These are phyloP conservation scores for Cantharellus anzutake DNA, from an alignment of 768 basidiomycete genomes.

Conservation along the genomic window DNA sequence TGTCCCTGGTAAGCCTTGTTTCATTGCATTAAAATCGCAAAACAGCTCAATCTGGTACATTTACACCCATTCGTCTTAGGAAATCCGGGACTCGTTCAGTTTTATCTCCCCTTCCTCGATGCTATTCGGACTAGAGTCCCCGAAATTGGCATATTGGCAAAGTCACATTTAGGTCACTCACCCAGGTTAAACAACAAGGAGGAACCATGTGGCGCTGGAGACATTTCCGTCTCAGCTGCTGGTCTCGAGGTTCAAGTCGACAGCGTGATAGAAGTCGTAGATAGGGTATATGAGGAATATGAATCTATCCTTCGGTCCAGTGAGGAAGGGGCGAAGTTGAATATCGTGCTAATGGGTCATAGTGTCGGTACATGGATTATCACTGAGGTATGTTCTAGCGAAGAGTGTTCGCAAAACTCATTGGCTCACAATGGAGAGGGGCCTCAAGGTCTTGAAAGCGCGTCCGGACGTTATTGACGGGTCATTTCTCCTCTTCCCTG, in stretches of 20 bases:
- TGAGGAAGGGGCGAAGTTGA: conserved; percentile 4
- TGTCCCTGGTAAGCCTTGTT: background rate
- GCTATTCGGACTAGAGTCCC: background rate
- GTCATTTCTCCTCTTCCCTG: conserved; percentile 49
- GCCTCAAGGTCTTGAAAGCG: conserved; percentile 31
- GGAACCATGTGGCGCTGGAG: conserved; percentile 7
- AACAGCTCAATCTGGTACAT: no score
- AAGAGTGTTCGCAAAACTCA: background rate
- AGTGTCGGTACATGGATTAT: conserved; percentile 58
- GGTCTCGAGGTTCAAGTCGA: conserved; percentile 32
- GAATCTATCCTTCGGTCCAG: background rate
- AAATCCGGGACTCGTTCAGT: conserved; percentile 1
- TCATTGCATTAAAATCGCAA: background rate
- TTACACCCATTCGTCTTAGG: background rate
- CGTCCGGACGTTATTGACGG: conserved; percentile 22
- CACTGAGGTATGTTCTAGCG: conserved; percentile 26
- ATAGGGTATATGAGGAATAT: conserved; percentile 21
- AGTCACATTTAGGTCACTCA: conserved; percentile 47
- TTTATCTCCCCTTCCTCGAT: background rate
- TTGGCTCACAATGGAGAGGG: background rate
- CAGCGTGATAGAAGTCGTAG: conserved; percentile 34
- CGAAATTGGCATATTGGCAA: conserved; percentile 33
- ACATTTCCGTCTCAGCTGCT: conserved; percentile 9
- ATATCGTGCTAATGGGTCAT: conserved; percentile 37
- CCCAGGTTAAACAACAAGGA: conserved; percentile 19